Base-by-base conservation (phyloP, 1,139 yeast species). In the Candida sp. region DNA sequence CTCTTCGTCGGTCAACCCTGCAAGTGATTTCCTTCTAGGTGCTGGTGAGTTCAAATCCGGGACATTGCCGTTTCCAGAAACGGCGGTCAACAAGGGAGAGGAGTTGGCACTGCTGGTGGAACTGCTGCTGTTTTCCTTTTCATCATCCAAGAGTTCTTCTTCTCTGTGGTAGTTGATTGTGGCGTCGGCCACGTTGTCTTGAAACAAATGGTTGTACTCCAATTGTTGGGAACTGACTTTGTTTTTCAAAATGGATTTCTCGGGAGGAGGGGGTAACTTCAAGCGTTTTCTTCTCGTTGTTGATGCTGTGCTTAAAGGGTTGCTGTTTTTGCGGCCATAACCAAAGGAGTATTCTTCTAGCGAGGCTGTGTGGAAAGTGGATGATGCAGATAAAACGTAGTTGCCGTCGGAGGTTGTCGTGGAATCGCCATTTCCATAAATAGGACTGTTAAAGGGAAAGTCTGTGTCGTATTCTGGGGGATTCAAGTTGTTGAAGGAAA, bases 1-100 rank as follows among this genome's bases (percentile, higher is more conserved):
- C 63, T 87, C 91, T 56, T 83, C 87, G 61, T 81, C 77, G 3
- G 88, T 76, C 89, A 87, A 82, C 3, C 79, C 86, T 9, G 83
- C 79, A 58, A 84, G 79, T 33, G 86, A 81, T 62, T 84, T 84
- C 55, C 84, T 73, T 44, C 83, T 65, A 1, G 65, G 58, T 30
- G 35, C 41, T 17, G 32, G 32, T 3, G 47, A 23, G 3, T 49
- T 50, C 17, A 42, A 38, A 25, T 51, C 51, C 3, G 46, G 32
- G 2, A 45, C 50, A 7, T 28, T 39, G 35, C 33, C 31, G 30
- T 34, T 27, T 12, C 26, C 8, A 3, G 28, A 4, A 9, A 32
- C 31, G 3, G 47, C 47, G 1, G 42, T 44, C 5, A 44, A 31
- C 25, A 37, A 22, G 9, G 47, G 47, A 1, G 47, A 44, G 2